Evolutionary conservation across 306 rosid genomes (phyloP).

Genomic region (Vigna radiata): DNA sequence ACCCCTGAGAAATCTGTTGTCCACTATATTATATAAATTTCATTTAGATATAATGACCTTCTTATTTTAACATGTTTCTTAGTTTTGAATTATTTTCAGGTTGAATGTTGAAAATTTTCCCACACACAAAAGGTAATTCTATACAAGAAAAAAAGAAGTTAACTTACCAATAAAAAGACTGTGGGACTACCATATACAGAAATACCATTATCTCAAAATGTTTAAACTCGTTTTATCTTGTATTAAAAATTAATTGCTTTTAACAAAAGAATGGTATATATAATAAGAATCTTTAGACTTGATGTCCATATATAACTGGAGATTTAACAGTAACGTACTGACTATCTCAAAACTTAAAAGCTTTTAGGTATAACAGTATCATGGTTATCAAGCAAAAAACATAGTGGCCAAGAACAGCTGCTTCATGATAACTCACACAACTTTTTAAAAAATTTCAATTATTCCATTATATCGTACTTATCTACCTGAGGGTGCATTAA

Average conservation of each 20-base stretch:
- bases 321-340: too few species aligned
- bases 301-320: neutral
- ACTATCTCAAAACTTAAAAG: neutral
- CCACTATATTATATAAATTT: neutral
- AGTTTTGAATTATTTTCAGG: neutral
- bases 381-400: neutral
- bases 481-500: neutral
- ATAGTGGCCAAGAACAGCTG: neutral
- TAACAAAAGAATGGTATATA: neutral
- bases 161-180: neutral
- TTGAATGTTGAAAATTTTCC: slow-evolving; percentile 2
- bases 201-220: neutral
- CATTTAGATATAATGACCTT: neutral
- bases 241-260: neutral
- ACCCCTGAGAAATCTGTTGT: neutral
- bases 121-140: neutral
- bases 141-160: neutral
- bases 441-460: neutral
- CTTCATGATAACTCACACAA: neutral
- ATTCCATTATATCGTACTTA: neutral
- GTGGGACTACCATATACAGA: neutral
- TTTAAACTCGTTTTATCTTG: neutral
- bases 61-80: neutral
- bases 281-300: neutral
- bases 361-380: neutral